Evolutionary conservation across 2,329 filamentous ascomycete species (phyloP).

Genomic region (Cryphonectria radicalis): DNA sequence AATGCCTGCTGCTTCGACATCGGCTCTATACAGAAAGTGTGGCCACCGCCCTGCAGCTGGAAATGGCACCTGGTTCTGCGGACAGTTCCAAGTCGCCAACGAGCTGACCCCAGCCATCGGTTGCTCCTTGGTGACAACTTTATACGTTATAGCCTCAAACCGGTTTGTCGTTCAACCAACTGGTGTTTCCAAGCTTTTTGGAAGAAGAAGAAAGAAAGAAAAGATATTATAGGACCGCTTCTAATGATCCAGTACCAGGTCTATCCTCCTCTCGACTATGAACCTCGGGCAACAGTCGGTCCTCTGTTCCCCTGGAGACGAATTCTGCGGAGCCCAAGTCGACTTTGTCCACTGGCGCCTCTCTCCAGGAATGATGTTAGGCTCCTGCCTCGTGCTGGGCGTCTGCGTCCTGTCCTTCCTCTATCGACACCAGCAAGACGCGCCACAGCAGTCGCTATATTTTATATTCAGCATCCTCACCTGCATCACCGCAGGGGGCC

Average conservation of each 20-base stretch:
- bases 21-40: neutral
- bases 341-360: slow-evolving; percentile 36
- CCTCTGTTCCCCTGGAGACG: neutral
- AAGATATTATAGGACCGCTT: neutral
- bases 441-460: slow-evolving; percentile 39
- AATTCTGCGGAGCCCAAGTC: neutral
- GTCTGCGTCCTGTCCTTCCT: slow-evolving; percentile 43
- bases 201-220: too few species aligned
- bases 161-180: slow-evolving; percentile 2
- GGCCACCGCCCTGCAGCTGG: neutral
- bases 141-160: slow-evolving; percentile 13
- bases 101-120: slow-evolving; percentile 18
- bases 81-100: neutral
- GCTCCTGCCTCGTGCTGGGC: slow-evolving; percentile 41
- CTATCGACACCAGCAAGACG: slow-evolving; percentile 39
- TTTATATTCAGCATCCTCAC: slow-evolving; percentile 35
- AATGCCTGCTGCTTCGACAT: neutral
- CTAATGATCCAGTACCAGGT: neutral
- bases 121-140: slow-evolving; percentile 15
- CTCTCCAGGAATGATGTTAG: slow-evolving; percentile 40
- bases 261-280: neutral
- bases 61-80: neutral
- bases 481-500: slow-evolving; percentile 36
- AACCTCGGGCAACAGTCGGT: slow-evolving; percentile 2
- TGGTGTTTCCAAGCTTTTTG: neutral